These are phyloP conservation scores for Chrysosporium keratinophilum DNA, from an alignment of 2,329 filamentous ascomycete genomes.

Conservation along the genomic window DNA sequence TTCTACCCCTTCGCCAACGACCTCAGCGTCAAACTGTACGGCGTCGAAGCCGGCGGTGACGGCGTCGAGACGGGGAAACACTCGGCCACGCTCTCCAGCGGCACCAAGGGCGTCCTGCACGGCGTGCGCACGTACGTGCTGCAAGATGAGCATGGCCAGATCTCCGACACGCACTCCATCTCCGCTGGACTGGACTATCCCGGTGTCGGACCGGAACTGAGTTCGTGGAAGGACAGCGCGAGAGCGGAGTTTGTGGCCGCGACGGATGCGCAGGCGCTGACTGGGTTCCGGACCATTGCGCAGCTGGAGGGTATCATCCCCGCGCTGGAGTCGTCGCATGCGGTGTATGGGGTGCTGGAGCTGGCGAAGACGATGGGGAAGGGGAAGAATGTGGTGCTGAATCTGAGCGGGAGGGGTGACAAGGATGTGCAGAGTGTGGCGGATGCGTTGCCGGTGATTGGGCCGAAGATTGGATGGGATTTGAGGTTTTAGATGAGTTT, in stretches of 20 bases:
- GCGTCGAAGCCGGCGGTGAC: constrained; percentile 91
- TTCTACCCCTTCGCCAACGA: constrained; percentile 94
- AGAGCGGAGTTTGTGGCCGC: constrained; percentile 83
- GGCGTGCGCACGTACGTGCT: constrained; percentile 93
- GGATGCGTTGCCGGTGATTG: constrained; percentile 78
- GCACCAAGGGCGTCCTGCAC: constrained; percentile 85
- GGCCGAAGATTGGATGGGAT: constrained; percentile 74
- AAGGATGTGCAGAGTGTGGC: constrained; percentile 99
- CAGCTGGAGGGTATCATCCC: constrained; percentile 95
- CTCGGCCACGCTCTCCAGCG: constrained; percentile 75
- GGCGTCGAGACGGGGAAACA: constrained; percentile 78
- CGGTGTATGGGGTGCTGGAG: constrained; percentile 78
- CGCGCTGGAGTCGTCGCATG: constrained; percentile 86
- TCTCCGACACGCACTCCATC: constrained; percentile 88
- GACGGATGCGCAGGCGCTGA: constrained; percentile 81
- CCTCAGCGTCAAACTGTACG: constrained; percentile 71
- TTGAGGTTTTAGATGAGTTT: constrained; percentile 40
- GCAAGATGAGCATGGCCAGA: constrained; percentile 86
- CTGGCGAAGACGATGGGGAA: constrained; percentile 86
- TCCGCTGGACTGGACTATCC: constrained; percentile 96
- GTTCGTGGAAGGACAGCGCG: constrained; percentile 80
- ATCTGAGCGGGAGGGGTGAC: constrained; percentile 83
- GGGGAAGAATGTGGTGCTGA: constrained; percentile 85
- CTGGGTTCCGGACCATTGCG: constrained; percentile 72
- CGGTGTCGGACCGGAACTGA: constrained; percentile 86